Percentiles rank a stretch among this genome's conserved stretches.
Evolutionary conservation across 108 stramenopile species (phyloP).

Genomic region (Mediolabrus comicus): DNA sequence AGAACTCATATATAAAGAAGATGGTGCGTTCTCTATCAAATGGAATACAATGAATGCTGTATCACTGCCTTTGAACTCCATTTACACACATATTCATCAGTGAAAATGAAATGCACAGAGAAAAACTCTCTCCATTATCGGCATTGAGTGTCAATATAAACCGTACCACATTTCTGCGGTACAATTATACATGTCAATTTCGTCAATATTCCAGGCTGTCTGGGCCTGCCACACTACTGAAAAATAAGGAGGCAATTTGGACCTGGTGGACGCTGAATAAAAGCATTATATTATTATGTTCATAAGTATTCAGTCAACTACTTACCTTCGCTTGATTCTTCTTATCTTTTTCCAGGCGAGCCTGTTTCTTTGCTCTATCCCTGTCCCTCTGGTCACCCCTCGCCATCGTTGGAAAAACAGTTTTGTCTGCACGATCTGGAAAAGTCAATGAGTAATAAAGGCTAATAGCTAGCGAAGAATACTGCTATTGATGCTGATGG

Average conservation of each 20-base stretch:
- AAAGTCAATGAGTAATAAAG: too few relatives aligned
- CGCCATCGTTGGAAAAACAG: slow-evolving; percentile 47
- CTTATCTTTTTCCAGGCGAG: slow-evolving; percentile 39
- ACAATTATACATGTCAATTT: not conserved
- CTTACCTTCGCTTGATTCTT: slow-evolving; percentile 52
- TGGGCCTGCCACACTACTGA: slow-evolving; percentile 7
- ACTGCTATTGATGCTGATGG: too few relatives aligned
- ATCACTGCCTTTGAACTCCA: not conserved
- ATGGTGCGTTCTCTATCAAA: too few relatives aligned
- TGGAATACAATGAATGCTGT: not conserved
- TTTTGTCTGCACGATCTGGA: slow-evolving; percentile 3
- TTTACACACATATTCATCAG: not conserved
- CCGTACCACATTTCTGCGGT: slow-evolving; percentile 1
- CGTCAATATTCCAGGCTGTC: slow-evolving; percentile 20
- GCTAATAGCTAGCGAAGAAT: too few relatives aligned
- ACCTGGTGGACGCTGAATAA: not conserved
- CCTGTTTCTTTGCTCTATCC: slow-evolving; percentile 78
- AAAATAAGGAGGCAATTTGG: slow-evolving; percentile 7
- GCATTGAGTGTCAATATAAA: not conserved
- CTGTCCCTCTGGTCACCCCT: slow-evolving; percentile 81
- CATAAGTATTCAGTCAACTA: not conserved
- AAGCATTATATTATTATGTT: not conserved
- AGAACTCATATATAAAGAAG: not conserved
- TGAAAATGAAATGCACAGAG: not conserved
- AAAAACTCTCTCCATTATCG: not conserved